phyloP scores from a whole-genome alignment of 306 rosid genomes.

The Parietaria judaica region DNA sequence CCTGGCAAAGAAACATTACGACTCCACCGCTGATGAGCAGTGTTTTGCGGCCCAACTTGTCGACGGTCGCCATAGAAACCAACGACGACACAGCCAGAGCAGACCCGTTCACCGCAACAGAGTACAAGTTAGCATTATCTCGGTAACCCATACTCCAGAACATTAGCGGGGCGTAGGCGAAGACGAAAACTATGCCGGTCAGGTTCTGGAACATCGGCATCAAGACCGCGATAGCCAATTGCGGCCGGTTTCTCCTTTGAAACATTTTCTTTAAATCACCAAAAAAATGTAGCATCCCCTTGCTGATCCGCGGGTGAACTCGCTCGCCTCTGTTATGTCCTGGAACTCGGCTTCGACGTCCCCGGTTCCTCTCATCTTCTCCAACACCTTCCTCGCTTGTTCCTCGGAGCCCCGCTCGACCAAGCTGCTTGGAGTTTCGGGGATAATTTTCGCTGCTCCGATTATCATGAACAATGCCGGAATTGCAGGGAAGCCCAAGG shows the following conservation, averaged over 20 bases:
- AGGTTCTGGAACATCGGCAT: constrained; percentile 83
- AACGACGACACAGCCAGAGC: constrained; percentile 68
- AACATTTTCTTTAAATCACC: constrained; percentile 52
- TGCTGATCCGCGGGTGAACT: constrained; percentile 43
- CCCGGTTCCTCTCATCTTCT: constrained; percentile 61
- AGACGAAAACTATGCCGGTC: constrained; percentile 73
- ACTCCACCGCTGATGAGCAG: constrained; percentile 78
- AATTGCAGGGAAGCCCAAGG: constrained; percentile 63
- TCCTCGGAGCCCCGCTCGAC: constrained; percentile 54
- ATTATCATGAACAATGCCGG: constrained; percentile 63
- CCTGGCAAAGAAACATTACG: constrained; percentile 79
- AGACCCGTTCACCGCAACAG: constrained; percentile 71
- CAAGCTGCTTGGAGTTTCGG: constrained; percentile 85
- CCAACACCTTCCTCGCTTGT: constrained; percentile 51
- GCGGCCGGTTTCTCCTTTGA: constrained; percentile 55
- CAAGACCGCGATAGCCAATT: constrained; percentile 72
- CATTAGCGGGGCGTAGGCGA: constrained; percentile 71
- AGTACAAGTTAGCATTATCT: constrained; percentile 56
- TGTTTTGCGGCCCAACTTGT: constrained; percentile 60
- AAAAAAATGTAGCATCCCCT: constrained; percentile 41
- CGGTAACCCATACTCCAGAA: constrained; percentile 75
- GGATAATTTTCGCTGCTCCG: constrained; percentile 80
- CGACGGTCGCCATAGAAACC: constrained; percentile 69
- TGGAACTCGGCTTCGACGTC: constrained; percentile 75
- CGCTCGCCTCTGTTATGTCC: constrained; percentile 82